phyloP scores from a whole-genome alignment of 2,329 filamentous ascomycete genomes.

The Nigrospora osmanthi region DNA sequence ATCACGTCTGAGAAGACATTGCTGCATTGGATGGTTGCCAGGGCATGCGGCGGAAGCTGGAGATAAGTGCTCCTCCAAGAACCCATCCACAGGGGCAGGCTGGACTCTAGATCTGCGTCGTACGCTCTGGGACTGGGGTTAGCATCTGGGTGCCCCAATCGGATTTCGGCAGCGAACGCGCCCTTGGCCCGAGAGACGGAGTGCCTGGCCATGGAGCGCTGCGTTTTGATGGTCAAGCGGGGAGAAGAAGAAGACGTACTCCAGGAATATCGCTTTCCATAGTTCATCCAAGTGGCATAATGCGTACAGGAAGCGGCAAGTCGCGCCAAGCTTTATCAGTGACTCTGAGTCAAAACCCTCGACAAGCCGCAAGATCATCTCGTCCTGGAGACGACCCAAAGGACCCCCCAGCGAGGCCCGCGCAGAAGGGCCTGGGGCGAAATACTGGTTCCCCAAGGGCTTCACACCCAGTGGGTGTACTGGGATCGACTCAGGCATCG shows the following conservation, averaged over 20 bases:
- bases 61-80: constrained; percentile 80
- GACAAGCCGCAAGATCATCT: constrained; percentile 66
- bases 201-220: neutral
- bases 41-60: constrained; percentile 39
- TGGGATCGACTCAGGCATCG: constrained; percentile 46
- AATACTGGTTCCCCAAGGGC: constrained; percentile 75
- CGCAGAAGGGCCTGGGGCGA: constrained; percentile 58
- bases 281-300: constrained; percentile 79
- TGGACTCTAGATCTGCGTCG: neutral
- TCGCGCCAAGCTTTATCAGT: constrained; percentile 61
- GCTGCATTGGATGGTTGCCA: constrained; percentile 59
- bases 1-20: constrained; percentile 85
- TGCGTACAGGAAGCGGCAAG: constrained; percentile 81
- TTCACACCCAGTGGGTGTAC: constrained; percentile 78
- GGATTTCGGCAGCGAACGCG: no score
- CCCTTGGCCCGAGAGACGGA: no score
- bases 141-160: no score
- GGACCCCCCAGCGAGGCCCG: constrained; percentile 61
- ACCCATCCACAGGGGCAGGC: constrained; percentile 57
- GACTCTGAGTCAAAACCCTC: constrained; percentile 62
- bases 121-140: neutral
- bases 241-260: constrained; percentile 53
- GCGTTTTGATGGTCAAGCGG: neutral
- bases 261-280: constrained; percentile 79
- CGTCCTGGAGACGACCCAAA: constrained; percentile 69